These are phyloP conservation scores for Biscogniauxia mediterranea DNA, from an alignment of 2,329 filamentous ascomycete species.

Conservation along the genomic window DNA sequence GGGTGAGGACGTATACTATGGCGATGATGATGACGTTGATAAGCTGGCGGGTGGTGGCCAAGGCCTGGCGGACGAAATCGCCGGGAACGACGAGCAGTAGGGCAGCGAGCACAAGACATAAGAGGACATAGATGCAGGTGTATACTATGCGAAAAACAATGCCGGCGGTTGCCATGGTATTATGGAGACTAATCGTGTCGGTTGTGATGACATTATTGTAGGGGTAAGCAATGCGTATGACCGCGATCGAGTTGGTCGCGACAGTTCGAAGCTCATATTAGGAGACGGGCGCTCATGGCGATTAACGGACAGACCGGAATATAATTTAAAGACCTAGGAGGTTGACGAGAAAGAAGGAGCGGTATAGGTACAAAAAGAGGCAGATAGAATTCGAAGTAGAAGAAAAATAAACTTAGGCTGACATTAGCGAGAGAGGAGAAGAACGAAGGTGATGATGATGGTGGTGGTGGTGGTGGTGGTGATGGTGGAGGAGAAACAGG, in stretches of 20 bases:
- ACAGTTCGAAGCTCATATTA: conserved; percentile 22
- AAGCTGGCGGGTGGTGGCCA: conserved; percentile 56
- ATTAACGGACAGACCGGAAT: conserved; percentile 6
- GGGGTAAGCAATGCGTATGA: conserved; percentile 15
- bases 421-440: not conserved
- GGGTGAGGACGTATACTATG: conserved; percentile 71
- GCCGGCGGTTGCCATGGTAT: conserved; percentile 42
- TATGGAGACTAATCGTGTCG: conserved; percentile 10
- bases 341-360: not conserved
- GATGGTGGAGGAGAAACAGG: not conserved
- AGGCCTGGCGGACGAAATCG: conserved; percentile 77
- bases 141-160: conserved; percentile 79
- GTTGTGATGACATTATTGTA: conserved; percentile 12
- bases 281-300: conserved; percentile 18
- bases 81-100: conserved; percentile 78
- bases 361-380: not conserved
- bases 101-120: conserved; percentile 70
- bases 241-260: conserved; percentile 16
- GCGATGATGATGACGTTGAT: conserved; percentile 84
- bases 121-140: conserved; percentile 70
- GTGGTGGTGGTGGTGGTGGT: too few relatives aligned
- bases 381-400: not conserved
- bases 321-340: not conserved
- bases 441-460: not conserved
- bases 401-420: not conserved